Evolutionary conservation across 768 basidiomycete species (phyloP), one percentile per base, ranked within the genome.

Genomic region (Gloeostereum incarnatum): DNA sequence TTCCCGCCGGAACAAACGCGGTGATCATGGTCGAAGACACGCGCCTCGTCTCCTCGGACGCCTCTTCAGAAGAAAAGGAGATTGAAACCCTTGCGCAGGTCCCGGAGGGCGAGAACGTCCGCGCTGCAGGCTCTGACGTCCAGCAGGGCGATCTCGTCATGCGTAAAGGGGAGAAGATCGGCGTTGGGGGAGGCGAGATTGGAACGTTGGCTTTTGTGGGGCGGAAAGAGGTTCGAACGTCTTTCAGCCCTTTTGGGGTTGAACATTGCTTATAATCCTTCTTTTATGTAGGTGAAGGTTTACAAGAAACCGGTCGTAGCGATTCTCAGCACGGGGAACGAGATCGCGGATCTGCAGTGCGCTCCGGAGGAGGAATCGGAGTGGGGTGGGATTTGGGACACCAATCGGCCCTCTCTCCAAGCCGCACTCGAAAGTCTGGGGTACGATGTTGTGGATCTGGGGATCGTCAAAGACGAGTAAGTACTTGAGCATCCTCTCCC

Each of bases 11-110:
- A 4, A 57, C 81, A 5, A 81, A 92, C 51, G 63, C 86, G 0
- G 80, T 91, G 2, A 79, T 94, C 56, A 93, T 92, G 89, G 90
- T 94, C 14, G 90, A 94, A 59, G 90, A 93, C 53, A 93, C 90
- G 0, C 71, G 74, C 40, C 66, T 94, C 5, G 64, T 76, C n/a
- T 74, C 75, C 2, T 70, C 73, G 1, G 16, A 10, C 26, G 46
- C 55, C 23, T 61, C 68, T 42, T 59, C 65, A 2, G 89, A 92
- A 50, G 89, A 93, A 55, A 62, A 66, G 18, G 71, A 78, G 43
- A 76, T 94, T 1, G 73, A 75, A 49, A 78, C 77, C 0, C 65
- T 88, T 2, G 78, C 61, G 1, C 72, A 77, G 42, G 68, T 86
- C 0, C 66, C 71, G 1, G 42, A 48, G 0, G 75, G 73, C 0